Base-by-base conservation (phyloP, 2,329 filamentous ascomycete genomes). In the Helotiales sp. region DNA sequence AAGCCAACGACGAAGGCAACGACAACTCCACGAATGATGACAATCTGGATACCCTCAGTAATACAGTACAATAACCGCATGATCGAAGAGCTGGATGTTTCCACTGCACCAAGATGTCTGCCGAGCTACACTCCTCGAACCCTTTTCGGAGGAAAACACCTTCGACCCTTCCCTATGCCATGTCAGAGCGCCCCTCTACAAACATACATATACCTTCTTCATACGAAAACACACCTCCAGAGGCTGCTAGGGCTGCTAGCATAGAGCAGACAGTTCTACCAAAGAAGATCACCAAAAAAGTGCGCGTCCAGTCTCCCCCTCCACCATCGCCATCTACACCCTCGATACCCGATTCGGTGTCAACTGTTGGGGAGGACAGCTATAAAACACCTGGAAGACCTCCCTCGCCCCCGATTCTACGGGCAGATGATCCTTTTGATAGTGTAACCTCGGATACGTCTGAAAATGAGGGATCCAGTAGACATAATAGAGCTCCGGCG, bases 241-340 rank as follows among this genome's bases (percentile, higher is more conserved):
- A 30, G 55, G 40, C 60, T 65, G n/a, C 58, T 37, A 59, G 65
- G 55, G 40, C 60, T 65, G n/a, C 58, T 37, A 59, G 65, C 34
- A 49, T 65, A 50, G 67, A 71, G 62, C 49, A 58, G 4, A 47
- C 37, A 24, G 43, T 43, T 52, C 49, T 55, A 17, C 71, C 73
- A 34, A 76, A 73, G 66, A 76, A 74, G 49, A 64, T 69, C 30
- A 68, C 70, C 77, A 91, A 91, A 79, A 90, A 87, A 74, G 89
- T 92, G 68, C 87, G 89, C 74, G 85, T 90, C 8, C 84, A 89
- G 75, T 89, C 87, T 49, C 88, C 88, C 61, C 87, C 87, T 66
- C 87, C 87, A 2, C 83, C 85, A n/a, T 77, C 75, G 8, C 76
- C 76, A 4, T 71, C 72, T 11, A 85, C 75, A 30, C 76, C 76